These are phyloP conservation scores for Escallonia rubra DNA, from an alignment of 129 eudicot species.

Conservation along the genomic window DNA sequence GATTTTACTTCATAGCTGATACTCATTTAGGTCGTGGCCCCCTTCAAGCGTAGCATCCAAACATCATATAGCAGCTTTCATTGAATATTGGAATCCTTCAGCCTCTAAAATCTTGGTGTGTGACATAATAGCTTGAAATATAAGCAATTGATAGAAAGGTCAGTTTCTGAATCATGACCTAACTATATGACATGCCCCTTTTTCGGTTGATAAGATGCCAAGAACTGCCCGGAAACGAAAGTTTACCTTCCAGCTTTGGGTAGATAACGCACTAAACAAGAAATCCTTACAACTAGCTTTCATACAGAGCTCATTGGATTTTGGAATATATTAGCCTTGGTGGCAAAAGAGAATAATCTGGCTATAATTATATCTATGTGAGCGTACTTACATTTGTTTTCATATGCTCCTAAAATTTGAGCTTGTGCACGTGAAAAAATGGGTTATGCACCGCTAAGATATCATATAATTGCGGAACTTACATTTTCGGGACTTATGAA, in stretches of 20 bases:
- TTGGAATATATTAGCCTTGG: background rate
- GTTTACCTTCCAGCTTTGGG: slow-evolving; percentile 20
- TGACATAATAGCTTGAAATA: slow-evolving; percentile 9
- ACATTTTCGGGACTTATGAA: too few relatives aligned
- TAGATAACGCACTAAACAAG: slow-evolving; percentile 18
- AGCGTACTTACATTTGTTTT: background rate
- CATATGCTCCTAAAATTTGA: background rate
- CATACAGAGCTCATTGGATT: background rate
- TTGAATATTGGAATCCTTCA: too few relatives aligned
- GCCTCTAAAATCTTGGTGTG: too few relatives aligned
- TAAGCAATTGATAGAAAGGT: slow-evolving; percentile 8
- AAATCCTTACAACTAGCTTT: background rate
- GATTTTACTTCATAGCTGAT: too few relatives aligned
- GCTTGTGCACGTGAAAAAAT: background rate
- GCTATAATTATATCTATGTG: too few relatives aligned
- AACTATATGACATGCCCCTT: slow-evolving; percentile 13
- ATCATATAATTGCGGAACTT: too few relatives aligned
- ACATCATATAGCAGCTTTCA: too few relatives aligned
- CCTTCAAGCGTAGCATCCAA: too few relatives aligned
- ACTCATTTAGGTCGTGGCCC: too few relatives aligned
- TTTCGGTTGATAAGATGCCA: slow-evolving; percentile 15
- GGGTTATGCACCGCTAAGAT: background rate
- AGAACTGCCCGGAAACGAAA: slow-evolving; percentile 20
- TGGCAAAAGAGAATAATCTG: too few relatives aligned
- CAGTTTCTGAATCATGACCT: slow-evolving; percentile 15